These are phyloP conservation scores for Calophaca sinica DNA, from an alignment of 306 rosid genomes.

Conservation along the genomic window DNA sequence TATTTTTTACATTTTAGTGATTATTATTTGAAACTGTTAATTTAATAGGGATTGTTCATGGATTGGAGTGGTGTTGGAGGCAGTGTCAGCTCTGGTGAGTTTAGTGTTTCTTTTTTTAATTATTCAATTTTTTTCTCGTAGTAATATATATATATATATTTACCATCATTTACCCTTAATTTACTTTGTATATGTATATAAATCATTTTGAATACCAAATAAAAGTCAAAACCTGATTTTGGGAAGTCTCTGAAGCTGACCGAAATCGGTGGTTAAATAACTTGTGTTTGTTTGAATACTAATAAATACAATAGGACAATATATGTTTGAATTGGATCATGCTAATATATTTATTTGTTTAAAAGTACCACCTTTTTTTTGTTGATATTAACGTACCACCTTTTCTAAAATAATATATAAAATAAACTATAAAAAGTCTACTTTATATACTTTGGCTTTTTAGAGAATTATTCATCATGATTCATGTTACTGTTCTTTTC, in stretches of 20 bases:
- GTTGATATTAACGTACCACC: too few species aligned
- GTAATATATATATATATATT: too few species aligned
- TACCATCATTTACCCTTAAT: background rate
- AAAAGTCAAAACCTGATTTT: constrained; percentile 47
- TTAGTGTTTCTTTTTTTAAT: background rate
- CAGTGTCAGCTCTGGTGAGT: constrained; percentile 79
- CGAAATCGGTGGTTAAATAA: constrained; percentile 37
- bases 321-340: constrained; percentile 28
- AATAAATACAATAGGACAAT: background rate
- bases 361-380: constrained; percentile 51
- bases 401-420: constrained; percentile 38
- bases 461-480: constrained; percentile 45
- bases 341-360: constrained; percentile 29
- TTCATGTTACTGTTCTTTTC: constrained; percentile 35
- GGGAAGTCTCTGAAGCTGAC: constrained; percentile 41
- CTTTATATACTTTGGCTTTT: constrained; percentile 47
- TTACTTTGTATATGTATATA: background rate
- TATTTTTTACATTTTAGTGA: background rate
- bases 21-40: constrained; percentile 24
- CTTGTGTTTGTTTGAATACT: constrained; percentile 10
- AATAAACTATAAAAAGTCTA: constrained; percentile 25
- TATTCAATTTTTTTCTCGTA: background rate
- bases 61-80: constrained; percentile 70
- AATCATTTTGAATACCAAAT: constrained; percentile 16
- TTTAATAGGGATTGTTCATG: constrained; percentile 67